Evolutionary conservation across 2,329 filamentous ascomycete species (phyloP).

Genomic region (Trichophyton verrucosum): DNA sequence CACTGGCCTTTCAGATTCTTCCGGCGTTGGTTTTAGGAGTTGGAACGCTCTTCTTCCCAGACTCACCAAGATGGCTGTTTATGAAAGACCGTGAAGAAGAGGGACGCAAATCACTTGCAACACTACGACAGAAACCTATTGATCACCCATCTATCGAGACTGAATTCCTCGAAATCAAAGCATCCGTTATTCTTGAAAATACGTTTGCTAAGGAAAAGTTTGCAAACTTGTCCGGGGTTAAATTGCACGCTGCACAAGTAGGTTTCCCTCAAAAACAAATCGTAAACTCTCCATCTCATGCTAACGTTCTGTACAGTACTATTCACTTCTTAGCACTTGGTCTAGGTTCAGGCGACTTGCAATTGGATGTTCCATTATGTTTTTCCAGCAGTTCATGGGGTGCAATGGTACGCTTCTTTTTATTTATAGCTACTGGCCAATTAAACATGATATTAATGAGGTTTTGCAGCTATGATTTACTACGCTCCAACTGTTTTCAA

Average conservation of each 20-base stretch:
- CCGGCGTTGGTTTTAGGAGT: conserved; percentile 28
- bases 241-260: conserved; percentile 24
- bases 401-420: conserved; percentile 27
- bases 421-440: too few relatives aligned
- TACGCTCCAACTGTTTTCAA: conserved; percentile 38
- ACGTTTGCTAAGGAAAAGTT: conserved; percentile 23
- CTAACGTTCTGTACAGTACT: conserved; percentile 17
- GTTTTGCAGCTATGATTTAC: conserved; percentile 32
- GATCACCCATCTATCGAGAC: conserved; percentile 36
- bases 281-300: background rate
- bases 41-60: conserved; percentile 41
- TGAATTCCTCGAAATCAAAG: conserved; percentile 41
- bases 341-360: conserved; percentile 26
- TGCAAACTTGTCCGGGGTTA: conserved; percentile 19
- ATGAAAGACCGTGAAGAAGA: conserved; percentile 40
- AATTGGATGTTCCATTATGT: conserved; percentile 30
- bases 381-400: conserved; percentile 38
- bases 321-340: conserved; percentile 26
- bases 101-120: conserved; percentile 35
- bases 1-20: conserved; percentile 36
- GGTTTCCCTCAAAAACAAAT: background rate
- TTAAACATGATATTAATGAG: too few relatives aligned
- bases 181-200: conserved; percentile 30
- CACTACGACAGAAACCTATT: conserved; percentile 36
- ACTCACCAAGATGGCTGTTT: conserved; percentile 44